phyloP scores from a whole-genome alignment of 768 basidiomycete species.

The Auricularia cornea region DNA sequence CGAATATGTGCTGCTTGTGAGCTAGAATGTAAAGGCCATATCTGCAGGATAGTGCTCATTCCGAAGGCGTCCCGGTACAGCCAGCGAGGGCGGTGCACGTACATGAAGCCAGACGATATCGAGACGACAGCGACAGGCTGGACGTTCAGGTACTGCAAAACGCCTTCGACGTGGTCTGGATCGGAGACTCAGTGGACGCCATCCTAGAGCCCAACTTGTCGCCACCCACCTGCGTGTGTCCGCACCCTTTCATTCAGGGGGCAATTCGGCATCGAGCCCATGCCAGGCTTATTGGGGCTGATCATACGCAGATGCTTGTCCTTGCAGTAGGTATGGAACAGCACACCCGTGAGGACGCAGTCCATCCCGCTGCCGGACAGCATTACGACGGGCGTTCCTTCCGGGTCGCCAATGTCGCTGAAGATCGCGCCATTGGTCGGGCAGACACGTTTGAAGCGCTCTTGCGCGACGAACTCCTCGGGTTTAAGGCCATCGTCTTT shows the following conservation, averaged over 20 bases:
- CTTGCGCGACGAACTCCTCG: not conserved
- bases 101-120: not conserved
- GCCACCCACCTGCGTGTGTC: not conserved
- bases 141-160: not conserved
- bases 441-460: not conserved
- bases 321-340: not conserved
- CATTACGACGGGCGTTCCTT: not conserved
- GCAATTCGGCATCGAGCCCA: not conserved
- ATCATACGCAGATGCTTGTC: not conserved
- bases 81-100: not conserved
- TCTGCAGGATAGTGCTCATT: not conserved
- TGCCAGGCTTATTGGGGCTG: not conserved
- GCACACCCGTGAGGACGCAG: not conserved
- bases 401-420: not conserved
- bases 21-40: not conserved
- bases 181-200: not conserved
- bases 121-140: not conserved
- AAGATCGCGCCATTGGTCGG: not conserved
- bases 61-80: too few species aligned
- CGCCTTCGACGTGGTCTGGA: not conserved
- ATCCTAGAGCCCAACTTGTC: not conserved
- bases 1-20: not conserved
- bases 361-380: not conserved
- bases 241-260: not conserved
- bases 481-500: not conserved